Percentiles rank a stretch among this genome's conserved stretches.
These are phyloP conservation scores for Calocera viscosa DNA, from an alignment of 768 basidiomycete species.

Conservation along the genomic window DNA sequence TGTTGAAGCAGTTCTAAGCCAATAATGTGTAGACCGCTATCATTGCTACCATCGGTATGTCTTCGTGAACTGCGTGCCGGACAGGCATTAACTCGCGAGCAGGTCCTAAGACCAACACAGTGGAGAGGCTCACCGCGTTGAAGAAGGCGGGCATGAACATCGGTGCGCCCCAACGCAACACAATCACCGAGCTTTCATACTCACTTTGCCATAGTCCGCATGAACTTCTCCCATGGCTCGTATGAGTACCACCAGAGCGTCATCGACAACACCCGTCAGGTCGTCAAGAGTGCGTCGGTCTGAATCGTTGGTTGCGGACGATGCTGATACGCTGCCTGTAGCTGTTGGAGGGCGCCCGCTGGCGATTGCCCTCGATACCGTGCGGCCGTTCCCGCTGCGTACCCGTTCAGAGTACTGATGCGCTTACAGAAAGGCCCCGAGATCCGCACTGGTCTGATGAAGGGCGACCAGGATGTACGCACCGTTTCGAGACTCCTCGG, in stretches of 20 bases:
- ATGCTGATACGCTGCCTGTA: not conserved
- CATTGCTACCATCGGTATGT: constrained; percentile 91
- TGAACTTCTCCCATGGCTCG: constrained; percentile 99
- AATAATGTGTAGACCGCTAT: constrained; percentile 68
- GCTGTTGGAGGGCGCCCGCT: constrained; percentile 61
- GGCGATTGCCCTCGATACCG: constrained; percentile 95
- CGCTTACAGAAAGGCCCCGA: constrained; percentile 85
- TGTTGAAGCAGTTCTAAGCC: constrained; percentile 6
- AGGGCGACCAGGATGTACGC: constrained; percentile 71
- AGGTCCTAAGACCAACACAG: constrained; percentile 91
- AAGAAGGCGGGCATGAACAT: constrained; percentile 92
- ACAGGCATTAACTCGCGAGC: not conserved
- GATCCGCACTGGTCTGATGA: constrained; percentile 93
- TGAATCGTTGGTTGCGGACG: not conserved
- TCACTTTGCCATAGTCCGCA: constrained; percentile 56
- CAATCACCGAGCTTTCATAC: not conserved
- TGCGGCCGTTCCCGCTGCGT: constrained; percentile 30
- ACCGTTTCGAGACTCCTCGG: constrained; percentile 5
- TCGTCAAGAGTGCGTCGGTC: constrained; percentile 53
- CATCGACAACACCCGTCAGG: constrained; percentile 89
- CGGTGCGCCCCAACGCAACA: constrained; percentile 43
- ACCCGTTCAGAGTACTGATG: not conserved
- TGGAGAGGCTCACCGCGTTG: constrained; percentile 76
- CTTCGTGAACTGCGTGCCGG: constrained; percentile 3
- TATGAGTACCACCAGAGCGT: constrained; percentile 99